Percentiles rank a stretch among this genome's conserved stretches.
Conservation (phyloP, 768 basidiomycete genomes). For the Kwoniella shandongensis region DNA sequence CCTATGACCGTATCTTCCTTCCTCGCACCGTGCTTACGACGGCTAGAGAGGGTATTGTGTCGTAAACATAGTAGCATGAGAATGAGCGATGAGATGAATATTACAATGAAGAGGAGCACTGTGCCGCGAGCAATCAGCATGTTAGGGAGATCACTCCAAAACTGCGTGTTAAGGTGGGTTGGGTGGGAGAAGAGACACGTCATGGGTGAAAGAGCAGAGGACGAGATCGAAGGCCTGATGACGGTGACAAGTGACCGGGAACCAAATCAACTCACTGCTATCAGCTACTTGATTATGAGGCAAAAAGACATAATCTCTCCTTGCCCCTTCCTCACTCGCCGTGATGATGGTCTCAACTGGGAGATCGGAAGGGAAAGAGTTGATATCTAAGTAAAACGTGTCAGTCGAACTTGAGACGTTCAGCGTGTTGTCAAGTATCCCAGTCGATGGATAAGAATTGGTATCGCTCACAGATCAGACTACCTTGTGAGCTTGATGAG, state of each 20-base stretch:
- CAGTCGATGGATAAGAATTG: too few relatives aligned
- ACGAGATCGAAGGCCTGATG: not conserved
- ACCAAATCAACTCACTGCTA: slow-evolving; percentile 28
- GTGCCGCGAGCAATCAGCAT: too few relatives aligned
- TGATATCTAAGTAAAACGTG: slow-evolving; percentile 17
- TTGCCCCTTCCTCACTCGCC: not conserved
- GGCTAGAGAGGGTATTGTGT: slow-evolving; percentile 12
- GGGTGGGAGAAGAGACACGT: too few relatives aligned
- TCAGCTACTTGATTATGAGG: slow-evolving; percentile 23
- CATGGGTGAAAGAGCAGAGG: not conserved
- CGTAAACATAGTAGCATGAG: slow-evolving; percentile 23
- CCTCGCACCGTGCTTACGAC: not conserved
- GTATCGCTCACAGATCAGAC: not conserved
- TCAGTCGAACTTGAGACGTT: too few relatives aligned
- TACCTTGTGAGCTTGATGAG: not conserved
- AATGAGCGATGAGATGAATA: slow-evolving; percentile 18
- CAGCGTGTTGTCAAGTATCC: not conserved
- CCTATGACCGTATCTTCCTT: slow-evolving; percentile 32
- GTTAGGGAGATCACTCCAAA: too few relatives aligned
- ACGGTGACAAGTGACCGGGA: not conserved
- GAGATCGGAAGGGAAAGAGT: slow-evolving; percentile 34
- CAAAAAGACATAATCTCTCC: slow-evolving; percentile 30
- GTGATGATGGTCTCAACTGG: slow-evolving; percentile 23
- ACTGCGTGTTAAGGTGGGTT: too few relatives aligned
- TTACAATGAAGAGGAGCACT: slow-evolving; percentile 35